Evolutionary conservation across 306 rosid species (phyloP).

Genomic region (Acacia acuminata): DNA sequence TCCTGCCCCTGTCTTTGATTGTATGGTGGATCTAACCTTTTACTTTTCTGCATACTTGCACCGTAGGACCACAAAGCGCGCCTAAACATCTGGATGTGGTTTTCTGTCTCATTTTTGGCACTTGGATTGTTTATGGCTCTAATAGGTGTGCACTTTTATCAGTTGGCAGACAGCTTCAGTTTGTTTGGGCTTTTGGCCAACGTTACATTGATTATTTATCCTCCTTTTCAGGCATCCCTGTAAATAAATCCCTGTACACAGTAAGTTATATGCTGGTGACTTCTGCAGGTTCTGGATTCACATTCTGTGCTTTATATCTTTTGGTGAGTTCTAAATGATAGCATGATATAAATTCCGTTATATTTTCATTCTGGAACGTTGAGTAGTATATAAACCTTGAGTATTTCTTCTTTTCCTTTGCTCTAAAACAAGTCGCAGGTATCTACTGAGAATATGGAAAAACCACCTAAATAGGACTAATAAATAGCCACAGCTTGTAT

Average conservation of each 20-base stretch:
- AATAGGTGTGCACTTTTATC: slow-evolving; percentile 46
- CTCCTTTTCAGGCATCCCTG: slow-evolving; percentile 66
- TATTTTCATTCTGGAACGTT: background rate
- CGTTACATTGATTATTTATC: background rate
- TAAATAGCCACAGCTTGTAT: background rate
- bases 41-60: slow-evolving; percentile 25
- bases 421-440: background rate
- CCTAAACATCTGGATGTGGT: slow-evolving; percentile 53
- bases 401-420: background rate
- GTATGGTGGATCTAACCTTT: slow-evolving; percentile 20
- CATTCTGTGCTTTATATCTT: slow-evolving; percentile 67
- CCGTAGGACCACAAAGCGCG: slow-evolving; percentile 82
- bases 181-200: slow-evolving; percentile 18
- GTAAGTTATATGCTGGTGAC: slow-evolving; percentile 83
- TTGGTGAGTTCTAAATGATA: slow-evolving; percentile 60
- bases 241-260: slow-evolving; percentile 80
- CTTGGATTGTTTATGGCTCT: slow-evolving; percentile 59
- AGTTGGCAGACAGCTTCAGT: slow-evolving; percentile 7
- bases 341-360: background rate
- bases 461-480: background rate
- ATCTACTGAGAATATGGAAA: background rate
- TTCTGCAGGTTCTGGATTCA: slow-evolving; percentile 73
- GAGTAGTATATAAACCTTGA: background rate
- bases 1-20: background rate
- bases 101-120: slow-evolving; percentile 51